Evolutionary conservation across 1,284 basidiomycete genomes (phyloP).

Genomic region (Anthracocystis setariae): DNA sequence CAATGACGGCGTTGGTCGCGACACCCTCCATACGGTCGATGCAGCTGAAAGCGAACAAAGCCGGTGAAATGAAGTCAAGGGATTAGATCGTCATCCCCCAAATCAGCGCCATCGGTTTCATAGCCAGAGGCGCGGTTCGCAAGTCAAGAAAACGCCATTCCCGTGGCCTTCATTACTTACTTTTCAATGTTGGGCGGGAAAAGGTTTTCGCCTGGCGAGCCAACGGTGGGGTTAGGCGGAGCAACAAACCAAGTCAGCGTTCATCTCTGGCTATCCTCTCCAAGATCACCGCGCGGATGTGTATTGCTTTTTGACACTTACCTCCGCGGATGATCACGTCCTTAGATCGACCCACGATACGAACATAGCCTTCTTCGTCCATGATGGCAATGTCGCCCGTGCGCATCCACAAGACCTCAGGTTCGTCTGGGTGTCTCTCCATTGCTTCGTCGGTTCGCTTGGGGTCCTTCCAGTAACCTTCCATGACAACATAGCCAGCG

Average conservation of each 20-base stretch:
- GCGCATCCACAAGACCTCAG: conserved; percentile 79
- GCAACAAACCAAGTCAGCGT: conserved; percentile 6
- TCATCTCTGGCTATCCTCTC: too few species aligned
- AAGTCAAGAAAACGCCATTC: background rate
- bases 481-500: conserved; percentile 80
- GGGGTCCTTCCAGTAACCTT: conserved; percentile 82
- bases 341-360: conserved; percentile 76
- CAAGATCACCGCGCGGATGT: conserved; percentile 70
- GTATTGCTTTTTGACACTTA: conserved; percentile 69
- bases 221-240: background rate
- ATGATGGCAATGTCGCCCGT: conserved; percentile 84
- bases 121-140: background rate
- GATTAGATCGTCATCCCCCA: conserved; percentile 14
- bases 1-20: conserved; percentile 78
- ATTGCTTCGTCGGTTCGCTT: conserved; percentile 77
- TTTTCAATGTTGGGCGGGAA: conserved; percentile 88
- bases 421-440: conserved; percentile 70
- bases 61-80: conserved; percentile 15
- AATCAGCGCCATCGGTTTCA: background rate
- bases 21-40: conserved; percentile 75
- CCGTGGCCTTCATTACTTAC: conserved; percentile 27
- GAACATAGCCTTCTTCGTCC: conserved; percentile 82
- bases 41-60: conserved; percentile 61
- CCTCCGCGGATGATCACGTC: conserved; percentile 89
- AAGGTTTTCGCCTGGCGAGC: conserved; percentile 67